These are phyloP conservation scores for Dichomitus squalens DNA, from an alignment of 1,284 basidiomycete genomes.

Conservation along the genomic window DNA sequence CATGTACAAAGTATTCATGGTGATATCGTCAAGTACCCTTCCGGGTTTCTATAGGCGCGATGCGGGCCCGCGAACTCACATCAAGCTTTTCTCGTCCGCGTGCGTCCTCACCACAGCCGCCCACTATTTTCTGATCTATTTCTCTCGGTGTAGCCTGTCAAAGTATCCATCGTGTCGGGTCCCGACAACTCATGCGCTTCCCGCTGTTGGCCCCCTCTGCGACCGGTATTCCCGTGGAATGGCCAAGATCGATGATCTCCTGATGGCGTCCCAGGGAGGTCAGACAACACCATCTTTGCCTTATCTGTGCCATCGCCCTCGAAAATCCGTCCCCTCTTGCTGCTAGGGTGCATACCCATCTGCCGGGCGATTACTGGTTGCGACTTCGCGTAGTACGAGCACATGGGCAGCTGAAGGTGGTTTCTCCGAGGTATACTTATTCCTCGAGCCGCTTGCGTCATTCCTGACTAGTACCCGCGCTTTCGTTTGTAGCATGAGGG, in stretches of 20 bases:
- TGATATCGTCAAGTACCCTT: not conserved
- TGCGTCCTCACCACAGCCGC: not conserved
- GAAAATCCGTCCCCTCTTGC: slow-evolving; percentile 2
- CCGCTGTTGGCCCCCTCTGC: not conserved
- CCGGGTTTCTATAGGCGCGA: not conserved
- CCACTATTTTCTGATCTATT: slow-evolving; percentile 6
- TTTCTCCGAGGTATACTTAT: slow-evolving; percentile 10
- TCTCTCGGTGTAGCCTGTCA: slow-evolving; percentile 1
- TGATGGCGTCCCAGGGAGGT: slow-evolving; percentile 1
- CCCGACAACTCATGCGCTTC: slow-evolving; percentile 2
- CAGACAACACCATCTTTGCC: slow-evolving; percentile 7
- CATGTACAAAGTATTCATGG: not conserved
- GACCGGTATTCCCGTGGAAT: slow-evolving; percentile 14
- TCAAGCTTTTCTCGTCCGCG: not conserved
- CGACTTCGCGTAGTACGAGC: not conserved
- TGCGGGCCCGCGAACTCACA: slow-evolving; percentile 1
- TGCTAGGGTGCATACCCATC: not conserved
- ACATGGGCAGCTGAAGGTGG: not conserved
- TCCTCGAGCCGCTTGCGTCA: slow-evolving; percentile 5
- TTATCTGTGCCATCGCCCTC: slow-evolving; percentile 18
- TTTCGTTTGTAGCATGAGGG: not conserved
- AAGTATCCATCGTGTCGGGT: slow-evolving; percentile 18
- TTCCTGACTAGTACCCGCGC: not conserved
- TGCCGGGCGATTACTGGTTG: not conserved
- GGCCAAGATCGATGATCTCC: slow-evolving; percentile 16